Base-by-base conservation (phyloP, 2,329 filamentous ascomycete genomes). In the Aspergillus puulaauensis region DNA sequence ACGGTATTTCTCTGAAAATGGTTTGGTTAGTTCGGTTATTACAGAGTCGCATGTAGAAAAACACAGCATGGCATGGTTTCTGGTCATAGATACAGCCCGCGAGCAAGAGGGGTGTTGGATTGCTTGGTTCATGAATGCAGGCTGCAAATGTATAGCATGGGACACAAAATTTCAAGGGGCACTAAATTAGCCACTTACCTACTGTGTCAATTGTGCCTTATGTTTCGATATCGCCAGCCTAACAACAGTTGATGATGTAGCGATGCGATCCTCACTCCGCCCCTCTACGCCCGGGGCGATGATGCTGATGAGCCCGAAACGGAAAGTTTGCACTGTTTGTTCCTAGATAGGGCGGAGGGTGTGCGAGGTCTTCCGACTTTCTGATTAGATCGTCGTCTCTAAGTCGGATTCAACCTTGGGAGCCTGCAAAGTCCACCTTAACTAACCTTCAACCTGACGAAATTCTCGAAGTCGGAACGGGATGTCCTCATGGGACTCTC, bases 311-410 rank as follows among this genome's bases (percentile, higher is more conserved):
- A 58, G 62, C 59, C 59, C 52, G 49, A 59, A 59, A 50, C 31
- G 41, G 52, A 37, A 5, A 19, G 50, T 68, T 68, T 68, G 66
- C 65, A 64, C 9, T 65, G 66, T 68, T 68, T 68, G 65, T 44
- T 58, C 46, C 6, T 27, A 37, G 52, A 57, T 59, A 7, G n/a
- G 35, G 4, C 3, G 21, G 11, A 24, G 11, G 12, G 9, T 58
- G 59, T 58, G 59, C 57, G 58, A 64, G 58, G 56, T 37, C 19
- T 27, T 14, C n/a, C n/a, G 14, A 19, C 23, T 9, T 8, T 45
- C 39, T 39, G 46, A 56, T 53, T 46, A 41, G 50, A 24, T 14
- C 7, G 15, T 37, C 4, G 8, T 52, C 17, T 23, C 8, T 2
- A 12, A 24, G 21, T n/a, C 39, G 7, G 33, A 35, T 37, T 37